These are phyloP conservation scores for Porogramme epimiltina DNA, from an alignment of 1,284 basidiomycete genomes.

Conservation along the genomic window DNA sequence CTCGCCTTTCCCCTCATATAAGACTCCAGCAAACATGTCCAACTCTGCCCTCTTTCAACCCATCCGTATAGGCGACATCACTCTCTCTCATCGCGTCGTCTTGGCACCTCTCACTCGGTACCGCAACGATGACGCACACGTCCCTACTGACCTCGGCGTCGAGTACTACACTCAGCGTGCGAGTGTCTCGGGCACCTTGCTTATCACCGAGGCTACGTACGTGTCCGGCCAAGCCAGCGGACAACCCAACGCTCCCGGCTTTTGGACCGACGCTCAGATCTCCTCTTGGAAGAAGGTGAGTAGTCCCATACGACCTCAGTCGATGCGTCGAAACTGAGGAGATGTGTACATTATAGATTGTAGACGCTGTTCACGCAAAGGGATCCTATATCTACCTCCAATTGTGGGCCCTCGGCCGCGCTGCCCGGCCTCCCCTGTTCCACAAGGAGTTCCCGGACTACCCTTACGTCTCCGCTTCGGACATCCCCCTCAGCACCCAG, in stretches of 20 bases:
- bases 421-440: constrained; percentile 34
- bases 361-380: constrained; percentile 2
- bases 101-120: constrained; percentile 49
- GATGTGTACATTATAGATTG: not conserved
- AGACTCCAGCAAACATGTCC: not conserved
- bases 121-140: constrained; percentile 32
- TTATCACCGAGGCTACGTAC: constrained; percentile 51
- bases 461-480: constrained; percentile 39
- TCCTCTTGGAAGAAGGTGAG: constrained; percentile 46
- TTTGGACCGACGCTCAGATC: constrained; percentile 47
- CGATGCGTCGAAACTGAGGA: too few species aligned
- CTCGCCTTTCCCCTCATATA: too few species aligned
- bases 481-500: constrained; percentile 25
- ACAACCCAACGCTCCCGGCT: constrained; percentile 41
- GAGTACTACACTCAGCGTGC: constrained; percentile 53
- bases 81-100: constrained; percentile 47
- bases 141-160: constrained; percentile 32
- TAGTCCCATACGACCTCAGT: too few species aligned
- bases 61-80: constrained; percentile 41
- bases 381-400: constrained; percentile 40
- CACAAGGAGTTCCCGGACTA: constrained; percentile 15
- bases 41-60: constrained; percentile 44
- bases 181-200: constrained; percentile 42
- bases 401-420: constrained; percentile 47
- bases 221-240: constrained; percentile 41